Percentiles rank a stretch among this genome's conserved stretches.
Evolutionary conservation across 164 flowering plant species (phyloP).

Genomic region (Litsea cubeba): DNA sequence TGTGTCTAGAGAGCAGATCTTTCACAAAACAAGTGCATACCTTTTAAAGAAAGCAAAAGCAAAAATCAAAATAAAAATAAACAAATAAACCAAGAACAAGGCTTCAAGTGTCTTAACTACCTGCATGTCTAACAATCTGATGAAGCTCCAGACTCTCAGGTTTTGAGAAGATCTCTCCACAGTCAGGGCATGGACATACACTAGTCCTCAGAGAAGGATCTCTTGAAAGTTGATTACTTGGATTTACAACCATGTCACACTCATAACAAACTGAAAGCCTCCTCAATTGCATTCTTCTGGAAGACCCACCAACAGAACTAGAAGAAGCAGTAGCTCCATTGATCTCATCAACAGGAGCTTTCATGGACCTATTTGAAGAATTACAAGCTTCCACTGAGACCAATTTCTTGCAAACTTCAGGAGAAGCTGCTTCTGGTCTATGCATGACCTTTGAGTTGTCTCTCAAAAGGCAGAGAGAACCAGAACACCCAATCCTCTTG

Average conservation of each 20-base stretch:
- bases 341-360: constrained; percentile 32
- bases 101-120: constrained; percentile 24
- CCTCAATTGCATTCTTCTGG: constrained; percentile 63
- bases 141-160: constrained; percentile 78
- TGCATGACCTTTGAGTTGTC: constrained; percentile 71
- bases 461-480: constrained; percentile 58
- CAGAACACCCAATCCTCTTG: constrained; percentile 72
- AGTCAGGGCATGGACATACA: constrained; percentile 63
- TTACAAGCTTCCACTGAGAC: constrained; percentile 22
- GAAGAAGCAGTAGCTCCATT: constrained; percentile 34
- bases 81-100: not conserved
- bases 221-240: constrained; percentile 56
- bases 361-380: constrained; percentile 41
- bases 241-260: constrained; percentile 85
- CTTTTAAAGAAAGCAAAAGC: not conserved
- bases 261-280: constrained; percentile 89
- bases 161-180: constrained; percentile 79
- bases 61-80: too few species aligned
- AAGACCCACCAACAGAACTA: constrained; percentile 33
- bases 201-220: constrained; percentile 57
- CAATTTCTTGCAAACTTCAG: constrained; percentile 44
- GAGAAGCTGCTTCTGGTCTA: constrained; percentile 53
- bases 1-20: not conserved
- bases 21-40: not conserved
- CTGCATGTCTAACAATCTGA: constrained; percentile 86